Evolutionary conservation across 2,329 filamentous ascomycete species (phyloP).

Genomic region (Endocalyx cinctus): DNA sequence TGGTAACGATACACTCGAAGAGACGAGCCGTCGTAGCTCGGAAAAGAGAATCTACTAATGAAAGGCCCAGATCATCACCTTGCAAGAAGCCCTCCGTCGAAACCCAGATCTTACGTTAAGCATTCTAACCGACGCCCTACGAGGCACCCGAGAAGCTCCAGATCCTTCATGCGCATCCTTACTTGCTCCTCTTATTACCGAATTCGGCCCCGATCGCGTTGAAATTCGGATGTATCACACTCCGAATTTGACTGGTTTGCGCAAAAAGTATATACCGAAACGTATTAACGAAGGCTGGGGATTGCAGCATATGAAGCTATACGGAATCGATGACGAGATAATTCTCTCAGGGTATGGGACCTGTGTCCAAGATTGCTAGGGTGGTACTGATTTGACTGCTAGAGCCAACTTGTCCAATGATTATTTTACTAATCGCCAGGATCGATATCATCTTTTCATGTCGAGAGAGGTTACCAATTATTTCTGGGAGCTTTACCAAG

Average conservation of each 20-base stretch:
- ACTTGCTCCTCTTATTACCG: conserved; percentile 73
- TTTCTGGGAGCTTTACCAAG: conserved; percentile 72
- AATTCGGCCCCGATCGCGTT: conserved; percentile 80
- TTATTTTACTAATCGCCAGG: conserved; percentile 94
- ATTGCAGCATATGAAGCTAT: conserved; percentile 97
- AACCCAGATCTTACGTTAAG: conserved; percentile 78
- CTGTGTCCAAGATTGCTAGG: too few relatives aligned
- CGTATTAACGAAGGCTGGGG: conserved; percentile 98
- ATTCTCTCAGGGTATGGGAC: conserved; percentile 75
- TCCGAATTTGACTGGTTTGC: conserved; percentile 82
- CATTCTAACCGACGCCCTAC: conserved; percentile 84
- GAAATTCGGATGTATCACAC: conserved; percentile 98
- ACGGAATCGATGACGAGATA: conserved; percentile 91
- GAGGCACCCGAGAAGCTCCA: conserved; percentile 87
- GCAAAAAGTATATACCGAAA: conserved; percentile 78
- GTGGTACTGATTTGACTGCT: conserved; percentile 13
- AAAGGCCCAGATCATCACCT: conserved; percentile 59
- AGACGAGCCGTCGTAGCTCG: conserved; percentile 11
- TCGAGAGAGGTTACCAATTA: conserved; percentile 77
- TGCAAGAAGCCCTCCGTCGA: conserved; percentile 67
- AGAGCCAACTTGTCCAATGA: conserved; percentile 84
- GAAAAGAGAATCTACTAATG: conserved; percentile 6
- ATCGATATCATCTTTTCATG: conserved; percentile 87
- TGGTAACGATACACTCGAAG: too few relatives aligned
- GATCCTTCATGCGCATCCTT: conserved; percentile 83